Evolutionary conservation across 768 basidiomycete species (phyloP).

Genomic region (Rhizopogon rudus): DNA sequence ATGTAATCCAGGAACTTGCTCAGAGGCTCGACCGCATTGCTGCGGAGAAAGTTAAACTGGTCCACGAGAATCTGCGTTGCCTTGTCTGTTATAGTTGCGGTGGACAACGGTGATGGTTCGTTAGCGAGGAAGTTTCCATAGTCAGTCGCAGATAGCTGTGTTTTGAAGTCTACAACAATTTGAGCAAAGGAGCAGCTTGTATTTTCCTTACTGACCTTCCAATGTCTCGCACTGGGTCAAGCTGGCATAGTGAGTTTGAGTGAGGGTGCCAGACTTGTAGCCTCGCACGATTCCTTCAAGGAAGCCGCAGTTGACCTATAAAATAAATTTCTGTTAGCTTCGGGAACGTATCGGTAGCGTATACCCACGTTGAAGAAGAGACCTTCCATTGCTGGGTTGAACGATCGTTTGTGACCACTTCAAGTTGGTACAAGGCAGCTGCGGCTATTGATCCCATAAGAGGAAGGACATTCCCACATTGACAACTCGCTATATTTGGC

Average conservation of each 20-base stretch:
- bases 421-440: too few relatives aligned
- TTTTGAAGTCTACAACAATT: constrained; percentile 73
- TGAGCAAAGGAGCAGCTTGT: constrained; percentile 1
- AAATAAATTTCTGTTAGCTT: constrained; percentile 19
- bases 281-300: constrained; percentile 84
- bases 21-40: constrained; percentile 87
- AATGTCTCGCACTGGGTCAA: constrained; percentile 96
- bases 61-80: constrained; percentile 94
- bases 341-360: background rate
- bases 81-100: constrained; percentile 93
- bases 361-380: constrained; percentile 78
- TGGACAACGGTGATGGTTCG: constrained; percentile 89
- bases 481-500: too few relatives aligned
- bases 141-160: constrained; percentile 93
- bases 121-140: constrained; percentile 98
- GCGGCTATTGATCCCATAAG: background rate
- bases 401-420: background rate
- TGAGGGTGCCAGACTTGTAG: constrained; percentile 90
- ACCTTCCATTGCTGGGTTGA: constrained; percentile 61
- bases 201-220: constrained; percentile 51
- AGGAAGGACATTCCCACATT: constrained; percentile 15
- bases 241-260: constrained; percentile 86
- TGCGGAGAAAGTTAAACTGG: constrained; percentile 93
- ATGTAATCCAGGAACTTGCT: constrained; percentile 96
- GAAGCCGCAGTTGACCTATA: constrained; percentile 68